Evolutionary conservation across 139 green algal genomes (phyloP).

Genomic region (Chlorella ohadii): DNA sequence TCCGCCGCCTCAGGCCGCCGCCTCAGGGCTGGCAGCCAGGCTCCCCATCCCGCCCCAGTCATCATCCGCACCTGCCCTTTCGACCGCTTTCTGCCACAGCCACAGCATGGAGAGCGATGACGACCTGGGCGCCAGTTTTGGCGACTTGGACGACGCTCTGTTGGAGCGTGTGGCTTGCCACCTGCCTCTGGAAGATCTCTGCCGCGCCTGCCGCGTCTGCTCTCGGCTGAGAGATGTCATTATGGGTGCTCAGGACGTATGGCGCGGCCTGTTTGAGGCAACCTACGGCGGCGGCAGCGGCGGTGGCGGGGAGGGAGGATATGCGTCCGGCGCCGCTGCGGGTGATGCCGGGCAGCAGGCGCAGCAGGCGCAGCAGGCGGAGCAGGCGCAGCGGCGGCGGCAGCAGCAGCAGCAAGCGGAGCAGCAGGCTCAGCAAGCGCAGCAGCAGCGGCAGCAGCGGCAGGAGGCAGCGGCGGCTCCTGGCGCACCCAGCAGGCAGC

Average conservation of each 20-base stretch:
- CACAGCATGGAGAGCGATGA: not conserved
- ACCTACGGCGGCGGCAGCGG: not conserved
- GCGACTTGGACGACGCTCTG: not conserved
- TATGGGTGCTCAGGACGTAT: not conserved
- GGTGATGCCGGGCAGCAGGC: not conserved
- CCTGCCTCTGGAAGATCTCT: constrained; percentile 14
- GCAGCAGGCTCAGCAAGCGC: not conserved
- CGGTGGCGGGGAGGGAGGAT: not conserved
- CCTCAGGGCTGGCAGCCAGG: too few species aligned
- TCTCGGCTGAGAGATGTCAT: not conserved
- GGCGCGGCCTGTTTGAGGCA: not conserved
- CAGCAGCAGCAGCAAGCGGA: not conserved
- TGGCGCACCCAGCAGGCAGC: not conserved
- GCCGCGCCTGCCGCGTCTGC: not conserved
- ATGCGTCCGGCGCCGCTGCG: not conserved
- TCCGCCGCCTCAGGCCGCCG: too few species aligned
- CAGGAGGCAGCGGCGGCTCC: not conserved
- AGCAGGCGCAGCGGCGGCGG: not conserved
- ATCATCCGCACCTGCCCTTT: too few species aligned
- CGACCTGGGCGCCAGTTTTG: too few species aligned
- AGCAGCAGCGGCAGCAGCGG: not conserved
- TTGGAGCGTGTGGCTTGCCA: not conserved
- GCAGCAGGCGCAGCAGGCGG: not conserved
- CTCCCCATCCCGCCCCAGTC: too few species aligned
- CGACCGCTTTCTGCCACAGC: too few species aligned